Conservation (phyloP, 2,329 filamentous ascomycete genomes). For the Xylariaceae sp. region DNA sequence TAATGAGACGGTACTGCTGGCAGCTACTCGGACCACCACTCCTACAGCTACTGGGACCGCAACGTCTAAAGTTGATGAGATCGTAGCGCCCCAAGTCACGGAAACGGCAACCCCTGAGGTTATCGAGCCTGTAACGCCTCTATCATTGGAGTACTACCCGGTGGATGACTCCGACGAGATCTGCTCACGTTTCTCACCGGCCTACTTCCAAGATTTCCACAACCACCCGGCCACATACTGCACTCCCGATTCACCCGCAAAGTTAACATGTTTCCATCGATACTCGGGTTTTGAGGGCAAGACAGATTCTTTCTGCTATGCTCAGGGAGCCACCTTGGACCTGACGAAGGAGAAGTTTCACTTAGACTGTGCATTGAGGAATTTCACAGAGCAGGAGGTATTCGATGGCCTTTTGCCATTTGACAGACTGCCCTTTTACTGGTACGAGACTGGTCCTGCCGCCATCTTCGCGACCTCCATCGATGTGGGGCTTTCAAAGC, state of each 20-base stretch:
- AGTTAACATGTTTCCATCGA: conserved; percentile 14
- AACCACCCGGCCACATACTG: conserved; percentile 9
- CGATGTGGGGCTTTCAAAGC: background rate
- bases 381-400: conserved; percentile 9
- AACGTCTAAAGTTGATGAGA: background rate
- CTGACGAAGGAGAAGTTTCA: conserved; percentile 1
- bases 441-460: conserved; percentile 13
- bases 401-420: conserved; percentile 6
- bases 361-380: conserved; percentile 9
- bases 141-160: conserved; percentile 5
- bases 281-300: conserved; percentile 5
- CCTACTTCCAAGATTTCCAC: conserved; percentile 11
- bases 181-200: conserved; percentile 9
- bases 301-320: conserved; percentile 15
- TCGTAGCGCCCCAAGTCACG: background rate
- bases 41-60: background rate
- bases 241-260: background rate
- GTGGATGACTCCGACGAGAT: background rate
- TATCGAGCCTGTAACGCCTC: background rate
- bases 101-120: too few species aligned
- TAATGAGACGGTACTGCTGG: too few species aligned
- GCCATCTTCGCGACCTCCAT: conserved; percentile 7
- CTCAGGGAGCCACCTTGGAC: conserved; percentile 7
- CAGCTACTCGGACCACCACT: too few species aligned
- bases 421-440: conserved; percentile 8